A percentile compares a stretch with the other conserved stretches of the same genome.
These are phyloP conservation scores for Leucocoprinus birnbaumii DNA, from an alignment of 768 basidiomycete species.

Conservation along the genomic window DNA sequence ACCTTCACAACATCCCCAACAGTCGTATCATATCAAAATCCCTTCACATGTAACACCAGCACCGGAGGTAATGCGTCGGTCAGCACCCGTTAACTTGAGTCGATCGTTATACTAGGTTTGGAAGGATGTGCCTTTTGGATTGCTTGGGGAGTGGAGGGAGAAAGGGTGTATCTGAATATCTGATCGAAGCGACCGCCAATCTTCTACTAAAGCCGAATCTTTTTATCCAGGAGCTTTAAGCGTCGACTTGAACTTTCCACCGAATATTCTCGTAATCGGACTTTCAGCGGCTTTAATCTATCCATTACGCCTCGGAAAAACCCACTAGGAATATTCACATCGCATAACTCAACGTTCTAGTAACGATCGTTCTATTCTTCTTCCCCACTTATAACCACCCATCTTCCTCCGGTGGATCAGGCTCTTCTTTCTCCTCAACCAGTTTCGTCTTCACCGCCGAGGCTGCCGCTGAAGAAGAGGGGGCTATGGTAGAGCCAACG, in stretches of 20 bases:
- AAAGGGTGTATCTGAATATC: conserved; percentile 77
- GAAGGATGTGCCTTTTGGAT: conserved; percentile 70
- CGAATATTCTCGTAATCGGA: conserved; percentile 91
- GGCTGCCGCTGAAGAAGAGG: conserved; percentile 18
- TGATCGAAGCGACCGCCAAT: conserved; percentile 84
- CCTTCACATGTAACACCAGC: conserved; percentile 85
- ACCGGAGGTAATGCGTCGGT: conserved; percentile 84
- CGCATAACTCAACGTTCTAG: conserved; percentile 77
- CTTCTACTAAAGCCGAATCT: conserved; percentile 87
- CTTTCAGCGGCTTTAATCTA: conserved; percentile 81
- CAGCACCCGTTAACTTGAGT: conserved; percentile 61
- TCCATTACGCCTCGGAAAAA: not conserved
- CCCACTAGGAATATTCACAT: too few relatives aligned
- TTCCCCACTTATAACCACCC: conserved; percentile 95
- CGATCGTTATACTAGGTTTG: conserved; percentile 55
- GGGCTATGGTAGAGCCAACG: conserved; percentile 43
- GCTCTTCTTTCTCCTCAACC: conserved; percentile 45
- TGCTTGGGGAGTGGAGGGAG: conserved; percentile 38
- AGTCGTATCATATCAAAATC: conserved; percentile 82
- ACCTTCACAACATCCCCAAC: conserved; percentile 83
- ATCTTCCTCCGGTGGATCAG: conserved; percentile 46
- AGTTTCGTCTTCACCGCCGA: conserved; percentile 19
- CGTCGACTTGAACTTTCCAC: conserved; percentile 87
- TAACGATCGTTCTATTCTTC: conserved; percentile 76
- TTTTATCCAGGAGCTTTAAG: conserved; percentile 75